Evolutionary conservation across 2,329 filamentous ascomycete genomes (phyloP), one percentile per base, ranked within the genome.

Genomic region (Fusarium marasasianum): DNA sequence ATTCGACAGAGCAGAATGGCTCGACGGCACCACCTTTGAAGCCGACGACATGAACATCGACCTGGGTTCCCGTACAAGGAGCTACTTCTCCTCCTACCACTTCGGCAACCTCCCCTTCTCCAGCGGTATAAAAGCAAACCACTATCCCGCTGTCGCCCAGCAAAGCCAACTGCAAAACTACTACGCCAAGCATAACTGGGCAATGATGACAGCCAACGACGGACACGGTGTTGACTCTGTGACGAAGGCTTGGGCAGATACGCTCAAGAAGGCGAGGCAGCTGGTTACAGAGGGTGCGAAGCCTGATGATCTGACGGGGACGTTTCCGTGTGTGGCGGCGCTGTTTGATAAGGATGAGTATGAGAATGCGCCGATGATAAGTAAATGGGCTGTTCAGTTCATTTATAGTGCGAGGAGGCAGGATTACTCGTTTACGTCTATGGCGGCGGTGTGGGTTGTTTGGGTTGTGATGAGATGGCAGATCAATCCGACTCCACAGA

Each of bases 31-130:
- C 2, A 33, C 33, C 7, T 66, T 57, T 18, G 51, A 59, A 31
- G 35, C 26, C 7, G 24, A 73, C 5, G 10, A 33, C 2, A 35
- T 20, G 9, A 31, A 35, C 20, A 41, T 61, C 22, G 65, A 73
- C n/a, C 51, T 73, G 3, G 44, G 60, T 7, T n/a, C 50, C 3
- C 50, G 65, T 0, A 65, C 59, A 8, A 51, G 48, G 22, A 58
- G 24, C 24, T 55, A 73, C 29, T 58, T 66, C 38, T 61, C 70
- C 2, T 58, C 70, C 4, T 58, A 69, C 14, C 47, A 56, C 35
- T 73, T 73, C 22, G 70, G 70, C 24, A 73, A 73, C 24, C 65
- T 73, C 2, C 70, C 70, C 1, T 73, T 73, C 38, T 73, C 69
- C 2, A 73, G 65, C 14, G 45, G 69, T 4, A 73, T 73, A 37